Conservation (phyloP, 2,329 filamentous ascomycete species). For the Ascochyta rabiei region DNA sequence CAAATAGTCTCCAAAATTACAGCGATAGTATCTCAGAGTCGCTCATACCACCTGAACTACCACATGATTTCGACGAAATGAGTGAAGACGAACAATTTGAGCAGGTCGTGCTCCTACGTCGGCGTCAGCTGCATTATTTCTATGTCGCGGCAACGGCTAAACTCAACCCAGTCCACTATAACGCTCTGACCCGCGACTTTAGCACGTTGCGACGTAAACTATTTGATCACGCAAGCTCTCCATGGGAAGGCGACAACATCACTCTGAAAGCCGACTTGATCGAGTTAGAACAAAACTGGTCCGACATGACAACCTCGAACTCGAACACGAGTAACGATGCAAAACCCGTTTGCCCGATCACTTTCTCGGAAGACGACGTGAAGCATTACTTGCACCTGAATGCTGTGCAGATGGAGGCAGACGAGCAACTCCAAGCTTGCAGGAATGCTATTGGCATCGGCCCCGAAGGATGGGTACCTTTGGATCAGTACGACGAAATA, state of each 20-base stretch:
- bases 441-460: slow-evolving; percentile 34
- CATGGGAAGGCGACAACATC: slow-evolving; percentile 41
- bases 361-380: slow-evolving; percentile 28
- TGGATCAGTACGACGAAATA: slow-evolving; percentile 31
- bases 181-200: slow-evolving; percentile 29
- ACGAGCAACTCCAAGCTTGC: slow-evolving; percentile 31
- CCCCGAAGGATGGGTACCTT: slow-evolving; percentile 35
- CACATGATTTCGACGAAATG: slow-evolving; percentile 29
- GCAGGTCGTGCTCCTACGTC: slow-evolving; percentile 34
- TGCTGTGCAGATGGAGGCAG: slow-evolving; percentile 29
- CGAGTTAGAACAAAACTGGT: slow-evolving; percentile 29
- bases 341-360: slow-evolving; percentile 28
- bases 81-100: slow-evolving; percentile 29
- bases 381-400: slow-evolving; percentile 27
- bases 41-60: slow-evolving; percentile 29
- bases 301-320: slow-evolving; percentile 9
- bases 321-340: slow-evolving; percentile 8
- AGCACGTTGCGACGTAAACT: slow-evolving; percentile 32
- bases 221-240: slow-evolving; percentile 31
- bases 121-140: slow-evolving; percentile 39
- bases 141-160: slow-evolving; percentile 35
- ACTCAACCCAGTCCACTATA: slow-evolving; percentile 34
- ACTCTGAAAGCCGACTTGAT: slow-evolving; percentile 37
- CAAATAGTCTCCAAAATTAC: slow-evolving; percentile 50
- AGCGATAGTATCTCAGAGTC: slow-evolving; percentile 38